A percentile compares a stretch with the other conserved stretches of the same genome.
These are phyloP conservation scores for Fistulifera solaris DNA, from an alignment of 108 stramenopile genomes.

Conservation along the genomic window DNA sequence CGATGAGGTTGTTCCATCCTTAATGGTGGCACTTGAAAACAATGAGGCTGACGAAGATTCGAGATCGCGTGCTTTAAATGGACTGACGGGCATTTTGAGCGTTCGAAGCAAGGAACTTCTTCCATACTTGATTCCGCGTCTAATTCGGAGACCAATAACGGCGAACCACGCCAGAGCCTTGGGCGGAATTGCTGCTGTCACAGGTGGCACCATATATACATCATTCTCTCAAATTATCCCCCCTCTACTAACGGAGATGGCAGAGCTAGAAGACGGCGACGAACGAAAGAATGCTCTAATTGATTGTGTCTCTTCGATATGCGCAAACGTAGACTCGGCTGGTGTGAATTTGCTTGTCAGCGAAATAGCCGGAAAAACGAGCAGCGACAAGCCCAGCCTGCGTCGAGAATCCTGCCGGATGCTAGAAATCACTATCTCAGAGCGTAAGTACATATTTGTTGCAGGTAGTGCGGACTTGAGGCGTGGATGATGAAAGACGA, in stretches of 20 bases:
- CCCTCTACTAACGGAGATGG: slow-evolving; percentile 53
- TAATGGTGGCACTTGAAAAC: slow-evolving; percentile 79
- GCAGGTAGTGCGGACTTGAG: background rate
- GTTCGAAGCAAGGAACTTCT: slow-evolving; percentile 88
- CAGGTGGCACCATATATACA: slow-evolving; percentile 71
- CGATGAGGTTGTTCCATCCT: slow-evolving; percentile 88
- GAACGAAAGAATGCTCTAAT: slow-evolving; percentile 50
- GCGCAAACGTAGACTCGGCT: slow-evolving; percentile 48
- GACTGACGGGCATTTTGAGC: slow-evolving; percentile 86
- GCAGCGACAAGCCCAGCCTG: slow-evolving; percentile 61
- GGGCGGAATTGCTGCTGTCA: slow-evolving; percentile 80
- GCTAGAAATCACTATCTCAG: slow-evolving; percentile 58
- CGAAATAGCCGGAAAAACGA: slow-evolving; percentile 66
- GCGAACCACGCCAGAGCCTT: slow-evolving; percentile 81
- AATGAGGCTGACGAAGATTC: slow-evolving; percentile 42
- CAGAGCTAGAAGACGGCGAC: slow-evolving; percentile 40
- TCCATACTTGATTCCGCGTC: slow-evolving; percentile 88
- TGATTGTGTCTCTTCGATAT: slow-evolving; percentile 52
- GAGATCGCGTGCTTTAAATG: slow-evolving; percentile 79
- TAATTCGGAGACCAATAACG: slow-evolving; percentile 77
- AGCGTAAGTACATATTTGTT: slow-evolving; percentile 53
- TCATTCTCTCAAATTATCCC: slow-evolving; percentile 81
- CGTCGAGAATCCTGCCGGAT: slow-evolving; percentile 73
- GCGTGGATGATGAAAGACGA: slow-evolving; percentile 23
- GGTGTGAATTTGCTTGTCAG: slow-evolving; percentile 78